Evolutionary conservation across 495 filamentous ascomycete species (phyloP).

Genomic region (Niebla homalea): DNA sequence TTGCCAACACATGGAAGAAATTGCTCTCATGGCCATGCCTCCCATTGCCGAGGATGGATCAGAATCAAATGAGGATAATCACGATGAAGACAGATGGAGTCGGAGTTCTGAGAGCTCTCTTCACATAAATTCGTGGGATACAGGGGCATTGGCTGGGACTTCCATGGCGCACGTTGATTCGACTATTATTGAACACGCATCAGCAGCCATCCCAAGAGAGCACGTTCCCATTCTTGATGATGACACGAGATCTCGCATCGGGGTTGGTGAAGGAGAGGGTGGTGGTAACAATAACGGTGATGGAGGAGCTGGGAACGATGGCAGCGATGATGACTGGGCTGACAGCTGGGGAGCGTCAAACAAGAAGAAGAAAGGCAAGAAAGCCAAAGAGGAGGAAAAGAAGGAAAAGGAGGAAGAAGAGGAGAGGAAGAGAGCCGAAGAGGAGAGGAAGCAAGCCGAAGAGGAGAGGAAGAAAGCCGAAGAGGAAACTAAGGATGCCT

Average conservation of each 20-base stretch:
- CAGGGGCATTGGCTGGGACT: too few species aligned
- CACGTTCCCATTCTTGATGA: slow-evolving; percentile 3
- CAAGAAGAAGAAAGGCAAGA: slow-evolving; percentile 31
- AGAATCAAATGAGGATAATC: too few species aligned
- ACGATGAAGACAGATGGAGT: too few species aligned
- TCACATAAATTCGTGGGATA: too few species aligned
- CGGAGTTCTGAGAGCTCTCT: too few species aligned
- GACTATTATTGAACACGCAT: slow-evolving; percentile 1
- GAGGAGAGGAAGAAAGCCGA: slow-evolving; percentile 21
- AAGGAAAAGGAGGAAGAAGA: slow-evolving; percentile 30
- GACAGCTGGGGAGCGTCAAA: slow-evolving; percentile 24
- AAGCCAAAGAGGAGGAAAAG: slow-evolving; percentile 21
- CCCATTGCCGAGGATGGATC: not conserved
- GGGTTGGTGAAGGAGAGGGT: slow-evolving; percentile 18
- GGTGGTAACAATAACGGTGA: slow-evolving; percentile 23
- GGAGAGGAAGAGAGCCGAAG: slow-evolving; percentile 51
- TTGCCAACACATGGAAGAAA: slow-evolving; percentile 15
- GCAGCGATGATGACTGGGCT: slow-evolving; percentile 28
- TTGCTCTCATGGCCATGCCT: slow-evolving; percentile 14
- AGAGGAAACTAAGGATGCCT: slow-evolving; percentile 15
- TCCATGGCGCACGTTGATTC: too few species aligned
- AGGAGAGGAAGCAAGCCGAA: slow-evolving; percentile 53
- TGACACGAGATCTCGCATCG: slow-evolving; percentile 10
- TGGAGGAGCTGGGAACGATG: slow-evolving; percentile 26
- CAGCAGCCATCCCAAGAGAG: slow-evolving; percentile 1